A percentile compares a stretch with the other conserved stretches of the same genome.
These are phyloP conservation scores for Sodiomyces alkalinus DNA, from an alignment of 2,329 filamentous ascomycete species.

Conservation along the genomic window DNA sequence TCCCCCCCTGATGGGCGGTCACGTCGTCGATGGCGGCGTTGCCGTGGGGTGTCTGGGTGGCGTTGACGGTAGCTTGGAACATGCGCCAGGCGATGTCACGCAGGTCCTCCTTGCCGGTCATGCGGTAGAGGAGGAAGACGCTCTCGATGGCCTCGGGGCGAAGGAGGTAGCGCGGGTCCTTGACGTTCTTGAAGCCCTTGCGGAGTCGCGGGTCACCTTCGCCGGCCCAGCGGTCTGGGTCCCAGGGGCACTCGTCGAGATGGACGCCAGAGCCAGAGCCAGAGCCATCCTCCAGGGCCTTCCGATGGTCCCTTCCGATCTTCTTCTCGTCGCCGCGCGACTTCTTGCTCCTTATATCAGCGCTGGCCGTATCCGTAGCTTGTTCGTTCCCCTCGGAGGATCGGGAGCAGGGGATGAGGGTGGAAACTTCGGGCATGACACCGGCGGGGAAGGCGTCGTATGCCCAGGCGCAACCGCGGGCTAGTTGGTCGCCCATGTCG, in stretches of 20 bases:
- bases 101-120: slow-evolving; percentile 30
- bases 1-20: slow-evolving; percentile 19
- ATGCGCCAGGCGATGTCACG: slow-evolving; percentile 37
- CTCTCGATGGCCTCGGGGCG: slow-evolving; percentile 37
- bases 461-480: slow-evolving; percentile 35
- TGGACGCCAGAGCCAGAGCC: too few relatives aligned
- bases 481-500: slow-evolving; percentile 26
- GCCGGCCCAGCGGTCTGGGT: neutral
- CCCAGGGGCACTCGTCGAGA: neutral
- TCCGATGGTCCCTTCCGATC: too few relatives aligned
- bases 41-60: slow-evolving; percentile 29
- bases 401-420: slow-evolving; percentile 24
- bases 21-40: slow-evolving; percentile 33
- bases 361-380: too few relatives aligned
- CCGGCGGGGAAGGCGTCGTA: slow-evolving; percentile 31
- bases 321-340: too few relatives aligned
- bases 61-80: slow-evolving; percentile 29
- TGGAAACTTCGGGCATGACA: slow-evolving; percentile 36
- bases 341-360: too few relatives aligned
- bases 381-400: too few relatives aligned
- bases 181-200: slow-evolving; percentile 47
- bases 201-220: neutral
- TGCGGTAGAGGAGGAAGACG: slow-evolving; percentile 36
- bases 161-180: slow-evolving; percentile 32
- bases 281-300: too few relatives aligned